Conservation (phyloP, 164 flowering plant species). For the Vitis labrusca region DNA sequence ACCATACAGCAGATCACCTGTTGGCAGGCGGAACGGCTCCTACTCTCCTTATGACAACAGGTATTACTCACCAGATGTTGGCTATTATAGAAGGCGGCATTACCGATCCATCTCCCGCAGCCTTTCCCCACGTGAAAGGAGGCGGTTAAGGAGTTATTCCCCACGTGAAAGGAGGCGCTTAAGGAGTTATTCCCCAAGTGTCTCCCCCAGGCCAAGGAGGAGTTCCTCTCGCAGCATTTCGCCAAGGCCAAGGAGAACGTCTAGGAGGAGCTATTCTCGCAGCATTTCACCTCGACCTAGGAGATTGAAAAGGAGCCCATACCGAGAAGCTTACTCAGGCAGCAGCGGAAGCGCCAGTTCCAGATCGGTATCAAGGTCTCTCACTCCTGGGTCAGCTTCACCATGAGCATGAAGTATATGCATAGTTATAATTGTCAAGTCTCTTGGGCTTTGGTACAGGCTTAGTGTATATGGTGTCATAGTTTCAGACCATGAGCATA, state of each 20-base stretch:
- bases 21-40: conserved; percentile 20
- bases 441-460: no score
- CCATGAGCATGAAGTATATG: conserved; percentile 12
- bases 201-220: conserved; percentile 19
- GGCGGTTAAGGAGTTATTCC: conserved; percentile 3
- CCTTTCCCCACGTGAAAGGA: conserved; percentile 19
- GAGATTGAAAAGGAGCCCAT: conserved; percentile 14
- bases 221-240: conserved; percentile 32
- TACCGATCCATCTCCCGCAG: conserved; percentile 21
- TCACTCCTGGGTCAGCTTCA: conserved; percentile 19
- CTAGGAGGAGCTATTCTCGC: conserved; percentile 23
- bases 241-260: conserved; percentile 21
- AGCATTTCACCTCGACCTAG: conserved; percentile 21
- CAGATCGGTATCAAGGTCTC: conserved; percentile 38
- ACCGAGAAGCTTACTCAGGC: conserved; percentile 3
- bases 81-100: conserved; percentile 28
- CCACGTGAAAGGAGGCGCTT: conserved; percentile 4
- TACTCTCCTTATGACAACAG: conserved; percentile 24
- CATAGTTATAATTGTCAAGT: not conserved
- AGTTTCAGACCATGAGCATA: no score
- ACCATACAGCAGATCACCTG: conserved; percentile 46
- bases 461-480: no score
- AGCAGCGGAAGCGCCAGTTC: conserved; percentile 20
- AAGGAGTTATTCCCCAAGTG: conserved; percentile 25
- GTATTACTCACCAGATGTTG: conserved; percentile 25